Evolutionary conservation across 2,329 filamentous ascomycete genomes (phyloP).

Genomic region (Xylaria sp.): DNA sequence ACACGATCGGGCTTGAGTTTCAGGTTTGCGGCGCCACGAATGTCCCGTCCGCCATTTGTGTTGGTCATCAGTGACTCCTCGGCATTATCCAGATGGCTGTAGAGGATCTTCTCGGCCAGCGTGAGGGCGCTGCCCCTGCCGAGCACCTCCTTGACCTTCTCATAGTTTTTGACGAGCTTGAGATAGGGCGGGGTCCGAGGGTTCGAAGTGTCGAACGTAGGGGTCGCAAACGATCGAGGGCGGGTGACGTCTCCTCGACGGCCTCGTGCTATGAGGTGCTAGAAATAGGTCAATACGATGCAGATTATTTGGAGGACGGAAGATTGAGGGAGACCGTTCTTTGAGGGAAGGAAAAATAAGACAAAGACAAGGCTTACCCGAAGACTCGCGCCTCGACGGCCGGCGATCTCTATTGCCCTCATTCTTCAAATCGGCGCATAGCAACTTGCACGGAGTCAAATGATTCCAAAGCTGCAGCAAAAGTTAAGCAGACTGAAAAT

Average conservation of each 20-base stretch:
- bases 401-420: conserved; percentile 49
- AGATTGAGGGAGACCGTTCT: conserved; percentile 1
- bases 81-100: conserved; percentile 89
- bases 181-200: conserved; percentile 74
- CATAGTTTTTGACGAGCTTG: conserved; percentile 71
- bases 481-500: conserved; percentile 38
- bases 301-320: background rate
- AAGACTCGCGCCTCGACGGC: conserved; percentile 48
- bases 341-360: background rate
- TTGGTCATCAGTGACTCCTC: conserved; percentile 87
- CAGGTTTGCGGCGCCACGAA: conserved; percentile 89
- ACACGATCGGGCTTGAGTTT: conserved; percentile 98
- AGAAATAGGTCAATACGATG: background rate
- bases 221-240: conserved; percentile 50
- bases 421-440: conserved; percentile 52
- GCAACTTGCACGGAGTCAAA: conserved; percentile 38
- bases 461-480: conserved; percentile 4
- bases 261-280: conserved; percentile 46
- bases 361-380: conserved; percentile 41
- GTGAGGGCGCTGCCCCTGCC: conserved; percentile 71
- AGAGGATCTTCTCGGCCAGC: conserved; percentile 97
- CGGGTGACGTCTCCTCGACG: conserved; percentile 41
- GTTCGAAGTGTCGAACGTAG: conserved; percentile 48
- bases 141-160: conserved; percentile 68
- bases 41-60: conserved; percentile 84